phyloP scores from a whole-genome alignment of 2,329 filamentous ascomycete genomes.

The Epichloe amarillans region DNA sequence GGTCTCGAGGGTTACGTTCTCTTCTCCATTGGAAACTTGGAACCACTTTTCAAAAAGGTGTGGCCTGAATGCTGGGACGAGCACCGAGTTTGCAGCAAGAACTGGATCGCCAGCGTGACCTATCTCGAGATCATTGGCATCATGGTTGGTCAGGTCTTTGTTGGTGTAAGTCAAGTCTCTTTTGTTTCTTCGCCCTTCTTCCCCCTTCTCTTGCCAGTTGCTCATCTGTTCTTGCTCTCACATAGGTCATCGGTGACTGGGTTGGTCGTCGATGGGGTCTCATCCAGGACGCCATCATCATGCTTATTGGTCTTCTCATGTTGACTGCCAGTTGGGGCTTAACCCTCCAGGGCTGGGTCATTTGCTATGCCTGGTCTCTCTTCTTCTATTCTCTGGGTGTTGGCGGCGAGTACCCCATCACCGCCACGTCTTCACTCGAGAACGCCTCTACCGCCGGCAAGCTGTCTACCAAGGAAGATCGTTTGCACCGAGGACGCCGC shows the following conservation, averaged over 20 bases:
- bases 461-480: conserved; percentile 81
- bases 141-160: conserved; percentile 81
- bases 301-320: conserved; percentile 88
- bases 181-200: background rate
- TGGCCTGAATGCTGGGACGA: conserved; percentile 71
- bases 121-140: conserved; percentile 93
- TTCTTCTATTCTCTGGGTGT: conserved; percentile 61
- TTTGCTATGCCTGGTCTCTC: conserved; percentile 89
- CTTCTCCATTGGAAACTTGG: conserved; percentile 91
- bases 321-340: conserved; percentile 82
- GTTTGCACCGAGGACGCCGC: conserved; percentile 88
- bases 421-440: conserved; percentile 89
- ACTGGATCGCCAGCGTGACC: conserved; percentile 74
- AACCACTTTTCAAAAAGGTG: conserved; percentile 62
- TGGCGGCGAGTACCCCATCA: conserved; percentile 92
- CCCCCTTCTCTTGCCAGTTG: background rate
- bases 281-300: conserved; percentile 86
- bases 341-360: conserved; percentile 84
- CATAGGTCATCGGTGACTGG: conserved; percentile 49
- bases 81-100: conserved; percentile 52
- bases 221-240: conserved; percentile 9
- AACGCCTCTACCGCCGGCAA: conserved; percentile 76
- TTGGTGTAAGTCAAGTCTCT: conserved; percentile 47
- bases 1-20: conserved; percentile 91
- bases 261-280: conserved; percentile 88